These are phyloP conservation scores for Hebeloma cylindrosporum DNA, from an alignment of 768 basidiomycete species.

Conservation along the genomic window DNA sequence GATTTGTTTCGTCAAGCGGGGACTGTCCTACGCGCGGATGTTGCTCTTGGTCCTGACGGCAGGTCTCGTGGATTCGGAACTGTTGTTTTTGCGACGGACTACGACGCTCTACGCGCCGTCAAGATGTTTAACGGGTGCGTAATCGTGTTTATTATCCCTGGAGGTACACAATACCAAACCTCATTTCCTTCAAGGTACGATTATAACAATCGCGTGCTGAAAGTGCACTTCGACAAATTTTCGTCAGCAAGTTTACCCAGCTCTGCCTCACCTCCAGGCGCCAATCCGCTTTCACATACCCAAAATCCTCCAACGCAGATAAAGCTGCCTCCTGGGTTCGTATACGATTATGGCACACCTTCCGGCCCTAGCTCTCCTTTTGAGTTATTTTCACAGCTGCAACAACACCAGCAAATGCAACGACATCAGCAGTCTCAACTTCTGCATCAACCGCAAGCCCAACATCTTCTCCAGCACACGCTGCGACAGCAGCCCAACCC, in stretches of 20 bases:
- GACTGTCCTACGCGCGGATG: slow-evolving; percentile 86
- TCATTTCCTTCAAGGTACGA: slow-evolving; percentile 75
- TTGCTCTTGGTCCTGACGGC: slow-evolving; percentile 84
- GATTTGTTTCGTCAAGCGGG: slow-evolving; percentile 93
- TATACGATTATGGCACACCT: slow-evolving; percentile 37
- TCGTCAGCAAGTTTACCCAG: slow-evolving; percentile 23
- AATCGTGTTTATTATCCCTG: slow-evolving; percentile 6
- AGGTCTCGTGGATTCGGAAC: slow-evolving; percentile 92
- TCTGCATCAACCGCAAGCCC: slow-evolving; percentile 62
- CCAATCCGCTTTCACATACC: slow-evolving; percentile 3
- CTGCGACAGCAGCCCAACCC: slow-evolving; percentile 5
- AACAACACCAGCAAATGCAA: slow-evolving; percentile 14
- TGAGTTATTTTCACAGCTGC: slow-evolving; percentile 22
- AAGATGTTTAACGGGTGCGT: slow-evolving; percentile 89
- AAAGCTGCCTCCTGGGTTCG: slow-evolving; percentile 34
- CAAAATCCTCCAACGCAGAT: slow-evolving; percentile 27
- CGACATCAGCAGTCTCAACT: slow-evolving; percentile 15
- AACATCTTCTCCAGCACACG: slow-evolving; percentile 38
- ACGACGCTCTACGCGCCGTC: slow-evolving; percentile 83
- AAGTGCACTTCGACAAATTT: slow-evolving; percentile 91
- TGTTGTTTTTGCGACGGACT: slow-evolving; percentile 80
- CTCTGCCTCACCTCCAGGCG: slow-evolving; percentile 2
- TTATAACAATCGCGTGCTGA: slow-evolving; percentile 81
- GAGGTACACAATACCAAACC: no score
- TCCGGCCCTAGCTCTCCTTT: slow-evolving; percentile 35